These are phyloP conservation scores for Lichtheimia ramosa DNA, from an alignment of 371 early-diverging fungal genomes.

Conservation along the genomic window DNA sequence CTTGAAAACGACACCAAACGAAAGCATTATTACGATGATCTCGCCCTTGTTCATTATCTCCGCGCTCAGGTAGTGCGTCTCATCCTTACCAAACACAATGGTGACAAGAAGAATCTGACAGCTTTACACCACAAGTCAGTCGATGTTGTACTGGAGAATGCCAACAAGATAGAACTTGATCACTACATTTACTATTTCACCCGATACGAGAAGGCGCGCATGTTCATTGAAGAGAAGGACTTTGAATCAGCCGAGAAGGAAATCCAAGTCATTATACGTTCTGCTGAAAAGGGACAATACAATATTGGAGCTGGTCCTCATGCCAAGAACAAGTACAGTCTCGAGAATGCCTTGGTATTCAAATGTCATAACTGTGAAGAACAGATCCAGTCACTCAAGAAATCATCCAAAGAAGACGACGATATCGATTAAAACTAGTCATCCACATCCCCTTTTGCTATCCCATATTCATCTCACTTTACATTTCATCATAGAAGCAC, in stretches of 20 bases:
- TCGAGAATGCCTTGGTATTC: constrained; percentile 41
- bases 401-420: neutral
- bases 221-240: constrained; percentile 42
- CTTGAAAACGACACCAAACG: constrained; percentile 24
- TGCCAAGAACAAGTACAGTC: constrained; percentile 48
- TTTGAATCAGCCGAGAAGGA: constrained; percentile 48
- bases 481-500: neutral
- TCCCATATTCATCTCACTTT: neutral
- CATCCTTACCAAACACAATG: constrained; percentile 12
- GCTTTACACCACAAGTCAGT: constrained; percentile 20
- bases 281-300: constrained; percentile 36
- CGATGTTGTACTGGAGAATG: constrained; percentile 19
- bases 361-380: constrained; percentile 43
- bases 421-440: neutral
- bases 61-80: constrained; percentile 31
- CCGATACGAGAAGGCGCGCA: constrained; percentile 54
- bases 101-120: neutral
- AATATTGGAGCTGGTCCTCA: constrained; percentile 38
- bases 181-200: constrained; percentile 66
- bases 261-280: constrained; percentile 36
- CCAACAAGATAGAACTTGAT: constrained; percentile 39
- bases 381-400: constrained; percentile 10
- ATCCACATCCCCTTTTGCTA: too few relatives aligned
- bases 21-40: constrained; percentile 61
- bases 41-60: constrained; percentile 64